phyloP scores from a whole-genome alignment of 148 eudicot genomes.

The Dysphania ambrosioides region DNA sequence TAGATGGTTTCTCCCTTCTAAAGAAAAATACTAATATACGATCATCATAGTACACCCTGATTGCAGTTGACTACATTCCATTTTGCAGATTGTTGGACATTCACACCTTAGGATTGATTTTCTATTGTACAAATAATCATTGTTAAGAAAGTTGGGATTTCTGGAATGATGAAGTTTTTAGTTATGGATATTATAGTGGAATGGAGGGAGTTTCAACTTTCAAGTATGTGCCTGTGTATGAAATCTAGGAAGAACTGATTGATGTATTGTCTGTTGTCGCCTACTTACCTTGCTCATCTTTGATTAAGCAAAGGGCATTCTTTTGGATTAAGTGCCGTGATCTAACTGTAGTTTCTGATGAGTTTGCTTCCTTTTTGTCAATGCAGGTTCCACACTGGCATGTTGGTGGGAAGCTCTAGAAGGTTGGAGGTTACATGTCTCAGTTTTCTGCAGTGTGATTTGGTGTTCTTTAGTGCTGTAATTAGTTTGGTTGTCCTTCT shows the following conservation, averaged over 20 bases:
- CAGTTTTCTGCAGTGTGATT: conserved; percentile 10
- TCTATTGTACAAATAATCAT: background rate
- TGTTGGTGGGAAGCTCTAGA: background rate
- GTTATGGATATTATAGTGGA: background rate
- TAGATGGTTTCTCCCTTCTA: background rate
- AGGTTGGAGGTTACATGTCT: background rate
- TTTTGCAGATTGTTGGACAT: background rate
- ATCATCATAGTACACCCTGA: background rate
- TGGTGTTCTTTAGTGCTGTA: background rate
- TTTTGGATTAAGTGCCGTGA: background rate
- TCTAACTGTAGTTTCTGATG: background rate
- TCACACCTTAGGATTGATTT: background rate
- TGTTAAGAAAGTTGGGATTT: background rate
- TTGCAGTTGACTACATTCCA: background rate
- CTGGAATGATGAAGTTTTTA: background rate
- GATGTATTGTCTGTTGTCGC: background rate
- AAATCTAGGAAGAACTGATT: background rate
- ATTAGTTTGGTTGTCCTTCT: background rate
- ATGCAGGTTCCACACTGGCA: background rate
- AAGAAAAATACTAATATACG: too few relatives aligned
- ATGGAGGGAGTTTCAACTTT: background rate
- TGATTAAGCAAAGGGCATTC: background rate
- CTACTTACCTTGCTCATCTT: background rate
- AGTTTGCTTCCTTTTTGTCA: background rate
- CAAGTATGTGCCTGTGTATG: background rate